Percentiles rank a stretch among this genome's conserved stretches.
phyloP scores from a whole-genome alignment of 2,329 filamentous ascomycete genomes.

The Mycocentrospora acerina region DNA sequence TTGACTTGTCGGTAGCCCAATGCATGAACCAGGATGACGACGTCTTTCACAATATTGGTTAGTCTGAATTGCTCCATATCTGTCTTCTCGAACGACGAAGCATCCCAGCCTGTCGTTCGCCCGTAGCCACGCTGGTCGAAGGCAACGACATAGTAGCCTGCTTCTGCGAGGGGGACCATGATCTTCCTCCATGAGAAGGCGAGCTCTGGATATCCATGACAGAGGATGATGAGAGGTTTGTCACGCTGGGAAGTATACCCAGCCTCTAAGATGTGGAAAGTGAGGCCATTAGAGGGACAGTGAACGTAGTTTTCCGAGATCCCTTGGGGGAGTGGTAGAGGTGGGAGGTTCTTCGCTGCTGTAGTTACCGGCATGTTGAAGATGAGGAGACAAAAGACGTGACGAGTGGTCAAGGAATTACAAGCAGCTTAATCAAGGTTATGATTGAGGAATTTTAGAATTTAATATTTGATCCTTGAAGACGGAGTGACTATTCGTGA shows the following conservation, averaged over 20 bases:
- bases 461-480: too few relatives aligned
- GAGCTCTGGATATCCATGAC: slow-evolving; percentile 69
- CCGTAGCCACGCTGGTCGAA: slow-evolving; percentile 70
- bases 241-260: slow-evolving; percentile 44
- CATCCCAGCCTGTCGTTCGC: slow-evolving; percentile 63
- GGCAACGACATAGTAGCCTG: slow-evolving; percentile 66
- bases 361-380: slow-evolving; percentile 3
- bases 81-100: slow-evolving; percentile 51
- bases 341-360: slow-evolving; percentile 30
- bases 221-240: slow-evolving; percentile 60
- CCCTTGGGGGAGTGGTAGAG: slow-evolving; percentile 57
- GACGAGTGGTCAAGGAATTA: too few relatives aligned
- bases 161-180: slow-evolving; percentile 58
- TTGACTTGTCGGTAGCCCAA: slow-evolving; percentile 60
- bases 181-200: slow-evolving; percentile 70
- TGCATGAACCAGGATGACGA: slow-evolving; percentile 61
- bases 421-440: too few relatives aligned
- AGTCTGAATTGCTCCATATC: slow-evolving; percentile 60
- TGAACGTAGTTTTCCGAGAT: slow-evolving; percentile 60
- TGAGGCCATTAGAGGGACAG: slow-evolving; percentile 58
- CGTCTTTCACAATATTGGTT: slow-evolving; percentile 62
- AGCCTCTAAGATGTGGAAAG: slow-evolving; percentile 62
- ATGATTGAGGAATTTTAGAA: too few relatives aligned
- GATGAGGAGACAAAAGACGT: too few relatives aligned
- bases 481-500: background rate